Percentiles rank a stretch among this genome's conserved stretches.
Evolutionary conservation across 768 basidiomycete genomes (phyloP).

Genomic region (Omphalotus guepiniiformis): DNA sequence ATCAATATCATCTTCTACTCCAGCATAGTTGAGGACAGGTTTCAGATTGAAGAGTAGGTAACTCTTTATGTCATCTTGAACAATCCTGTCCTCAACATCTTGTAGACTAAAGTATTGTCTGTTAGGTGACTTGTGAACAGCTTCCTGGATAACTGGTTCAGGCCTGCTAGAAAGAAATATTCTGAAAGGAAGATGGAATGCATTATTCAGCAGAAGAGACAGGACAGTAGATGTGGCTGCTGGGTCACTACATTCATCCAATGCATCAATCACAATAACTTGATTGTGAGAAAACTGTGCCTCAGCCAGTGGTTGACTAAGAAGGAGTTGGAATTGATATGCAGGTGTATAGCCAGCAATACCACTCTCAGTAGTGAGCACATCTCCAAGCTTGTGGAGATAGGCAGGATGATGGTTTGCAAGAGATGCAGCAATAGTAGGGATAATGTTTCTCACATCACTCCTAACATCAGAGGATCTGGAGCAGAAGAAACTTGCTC

Average conservation of each 20-base stretch:
- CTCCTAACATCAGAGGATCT: background rate
- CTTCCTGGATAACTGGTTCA: background rate
- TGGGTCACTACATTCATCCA: background rate
- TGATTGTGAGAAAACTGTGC: background rate
- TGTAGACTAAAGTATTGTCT: background rate
- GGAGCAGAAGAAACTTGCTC: slow-evolving; percentile 23
- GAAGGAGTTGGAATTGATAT: background rate
- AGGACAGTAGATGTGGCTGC: background rate
- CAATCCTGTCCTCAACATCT: background rate
- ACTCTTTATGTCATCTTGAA: background rate
- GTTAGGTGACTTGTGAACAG: background rate
- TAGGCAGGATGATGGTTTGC: background rate
- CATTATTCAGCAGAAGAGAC: background rate
- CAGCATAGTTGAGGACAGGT: too few relatives aligned
- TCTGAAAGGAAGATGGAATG: background rate
- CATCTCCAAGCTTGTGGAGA: background rate
- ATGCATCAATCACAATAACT: background rate
- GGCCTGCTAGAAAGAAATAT: background rate
- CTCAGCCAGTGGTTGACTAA: background rate
- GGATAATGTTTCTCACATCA: too few relatives aligned
- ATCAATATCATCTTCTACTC: too few relatives aligned
- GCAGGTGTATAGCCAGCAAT: background rate
- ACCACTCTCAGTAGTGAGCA: background rate
- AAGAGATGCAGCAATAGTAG: background rate
- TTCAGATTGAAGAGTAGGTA: too few relatives aligned